phyloP scores from a whole-genome alignment of 192 early-diverging fungal species.

The Oehlia diaphana region DNA sequence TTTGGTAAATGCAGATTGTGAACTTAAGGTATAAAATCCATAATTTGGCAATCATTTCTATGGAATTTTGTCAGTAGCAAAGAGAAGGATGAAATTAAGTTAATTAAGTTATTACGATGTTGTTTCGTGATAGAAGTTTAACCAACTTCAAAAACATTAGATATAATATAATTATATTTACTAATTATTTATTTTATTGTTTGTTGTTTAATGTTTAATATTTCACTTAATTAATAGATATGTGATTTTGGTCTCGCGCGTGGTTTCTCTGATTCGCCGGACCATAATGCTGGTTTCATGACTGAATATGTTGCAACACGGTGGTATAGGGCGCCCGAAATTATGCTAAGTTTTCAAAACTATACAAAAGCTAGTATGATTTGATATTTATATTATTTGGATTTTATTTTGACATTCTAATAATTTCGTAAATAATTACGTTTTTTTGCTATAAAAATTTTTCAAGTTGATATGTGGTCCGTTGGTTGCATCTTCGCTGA shows the following conservation, averaged over 20 bases:
- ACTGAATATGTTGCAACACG: slow-evolving; percentile 99
- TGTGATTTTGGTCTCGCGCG: slow-evolving; percentile 99
- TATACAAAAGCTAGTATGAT: slow-evolving; percentile 96
- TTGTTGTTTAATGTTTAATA: background rate
- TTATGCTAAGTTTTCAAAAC: slow-evolving; percentile 95
- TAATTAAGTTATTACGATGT: too few relatives aligned
- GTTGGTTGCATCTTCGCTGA: slow-evolving; percentile 99
- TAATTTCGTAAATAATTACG: background rate
- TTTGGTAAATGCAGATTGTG: slow-evolving; percentile 97
- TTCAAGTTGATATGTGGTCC: slow-evolving; percentile 90
- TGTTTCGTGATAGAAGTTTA: background rate
- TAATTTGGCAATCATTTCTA: background rate
- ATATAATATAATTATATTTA: too few relatives aligned
- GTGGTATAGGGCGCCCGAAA: slow-evolving; percentile 98
- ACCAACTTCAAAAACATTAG: too few relatives aligned
- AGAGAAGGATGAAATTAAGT: background rate
- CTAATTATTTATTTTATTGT: background rate
- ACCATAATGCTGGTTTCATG: slow-evolving; percentile 89
- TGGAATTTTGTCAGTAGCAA: background rate
- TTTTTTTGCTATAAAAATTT: background rate
- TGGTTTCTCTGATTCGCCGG: slow-evolving; percentile 80
- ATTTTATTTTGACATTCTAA: background rate
- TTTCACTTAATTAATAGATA: slow-evolving; percentile 55
- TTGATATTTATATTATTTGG: background rate
- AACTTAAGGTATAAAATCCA: slow-evolving; percentile 74